Percentiles rank a stretch among this genome's conserved stretches.
Conservation (phyloP, 306 rosid species). For the Cucurbita maxima region DNA sequence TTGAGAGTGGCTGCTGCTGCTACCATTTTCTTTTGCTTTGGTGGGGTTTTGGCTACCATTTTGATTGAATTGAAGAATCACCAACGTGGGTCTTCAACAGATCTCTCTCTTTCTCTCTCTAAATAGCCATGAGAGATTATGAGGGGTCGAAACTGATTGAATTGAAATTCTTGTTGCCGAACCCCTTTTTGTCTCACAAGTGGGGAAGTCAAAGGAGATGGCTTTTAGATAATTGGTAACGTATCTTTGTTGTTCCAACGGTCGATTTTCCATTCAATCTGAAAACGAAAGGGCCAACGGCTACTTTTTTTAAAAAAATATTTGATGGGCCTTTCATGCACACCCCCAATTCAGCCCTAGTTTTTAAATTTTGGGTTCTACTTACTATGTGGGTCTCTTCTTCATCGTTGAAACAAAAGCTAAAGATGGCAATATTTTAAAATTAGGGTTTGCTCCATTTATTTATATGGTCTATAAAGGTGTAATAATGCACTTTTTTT, state of each 20-base stretch:
- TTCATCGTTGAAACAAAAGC: not conserved
- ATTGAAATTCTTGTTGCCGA: slow-evolving; percentile 11
- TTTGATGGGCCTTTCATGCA: slow-evolving; percentile 10
- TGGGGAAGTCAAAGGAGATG: slow-evolving; percentile 27
- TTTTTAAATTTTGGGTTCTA: not conserved
- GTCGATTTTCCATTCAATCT: slow-evolving; percentile 33
- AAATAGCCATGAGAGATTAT: slow-evolving; percentile 14
- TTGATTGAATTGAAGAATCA: slow-evolving; percentile 16
- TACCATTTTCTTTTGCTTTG: slow-evolving; percentile 42
- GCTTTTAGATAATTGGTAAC: slow-evolving; percentile 17
- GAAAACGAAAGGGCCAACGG: slow-evolving; percentile 39
- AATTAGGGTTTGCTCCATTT: not conserved
- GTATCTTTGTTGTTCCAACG: slow-evolving; percentile 52
- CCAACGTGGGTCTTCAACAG: slow-evolving; percentile 25
- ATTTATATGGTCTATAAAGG: not conserved
- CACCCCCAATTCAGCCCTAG: not conserved
- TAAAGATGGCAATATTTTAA: not conserved
- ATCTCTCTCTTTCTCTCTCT: slow-evolving; percentile 11
- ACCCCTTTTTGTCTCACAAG: slow-evolving; percentile 27
- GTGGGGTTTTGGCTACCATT: slow-evolving; percentile 97
- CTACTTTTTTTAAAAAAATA: slow-evolving; percentile 18
- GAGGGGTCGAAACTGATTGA: slow-evolving; percentile 17
- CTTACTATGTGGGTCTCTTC: not conserved
- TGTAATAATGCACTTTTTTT: not conserved
- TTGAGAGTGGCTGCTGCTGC: slow-evolving; percentile 38